Evolutionary conservation across 106 monocot genomes (phyloP), one percentile per base, ranked within the genome.

Genomic region (Dioscorea alata): DNA sequence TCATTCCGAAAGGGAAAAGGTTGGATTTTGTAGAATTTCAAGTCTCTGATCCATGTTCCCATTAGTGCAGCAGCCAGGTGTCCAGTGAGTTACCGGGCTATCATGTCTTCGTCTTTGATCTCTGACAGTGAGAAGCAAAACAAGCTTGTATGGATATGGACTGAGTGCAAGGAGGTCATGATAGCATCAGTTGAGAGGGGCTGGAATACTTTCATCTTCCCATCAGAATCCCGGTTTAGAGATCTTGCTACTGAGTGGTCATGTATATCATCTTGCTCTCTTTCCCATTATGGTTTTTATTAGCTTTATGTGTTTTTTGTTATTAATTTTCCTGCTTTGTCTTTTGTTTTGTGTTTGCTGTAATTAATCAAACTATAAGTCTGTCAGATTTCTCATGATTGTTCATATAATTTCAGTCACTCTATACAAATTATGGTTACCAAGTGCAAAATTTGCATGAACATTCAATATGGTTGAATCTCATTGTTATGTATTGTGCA

Each of bases 71-170:
- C 73, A 65, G 76, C 65, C 48, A 23, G 2, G 23, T 31, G 52
- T 23, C 68, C 42, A 7, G 52, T 64, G 17, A 79, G 54, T 19
- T 64, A 53, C 49, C 23, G 31, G 13, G 48, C 63, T 48, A 33
- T 33, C 18, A 78, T 78, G 81, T 32, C 60, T 52, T 68, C 51
- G 22, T 67, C 71, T 63, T 10, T 31, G 12, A 53, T 21, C 18
- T 16, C 13, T 48, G 77, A 68, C 25, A 48, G 59, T 33, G 12
- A 49, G 66, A 48, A 62, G 68, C 12, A 49, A 48, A 23, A 50
- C 35, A 87, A 87, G 80, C 48, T 71, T 48, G 76, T 87, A 24
- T 87, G 83, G 83, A 63, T 87, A 65, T 87, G 86, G 86, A 87
- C 86, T 16, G 66, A 83, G 70, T 83, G 69, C 66, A 76, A 59